These are phyloP conservation scores for Prunus mira DNA, from an alignment of 306 rosid species.

Conservation along the genomic window DNA sequence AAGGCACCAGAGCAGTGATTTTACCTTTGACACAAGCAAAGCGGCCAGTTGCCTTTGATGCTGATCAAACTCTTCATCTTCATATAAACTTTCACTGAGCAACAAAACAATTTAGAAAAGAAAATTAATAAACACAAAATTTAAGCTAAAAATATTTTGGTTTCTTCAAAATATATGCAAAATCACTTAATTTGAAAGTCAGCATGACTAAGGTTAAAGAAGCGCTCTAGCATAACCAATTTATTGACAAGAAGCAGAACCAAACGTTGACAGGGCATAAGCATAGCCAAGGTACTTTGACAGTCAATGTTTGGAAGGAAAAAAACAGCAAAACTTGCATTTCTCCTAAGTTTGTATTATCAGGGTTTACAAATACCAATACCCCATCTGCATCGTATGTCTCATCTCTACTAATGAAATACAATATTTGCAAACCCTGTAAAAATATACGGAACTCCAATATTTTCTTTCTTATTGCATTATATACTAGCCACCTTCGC, in stretches of 20 bases:
- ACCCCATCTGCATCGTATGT: neutral
- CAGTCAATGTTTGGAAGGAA: neutral
- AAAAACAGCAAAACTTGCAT: neutral
- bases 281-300: neutral
- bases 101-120: neutral
- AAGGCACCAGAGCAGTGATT: slow-evolving; percentile 1
- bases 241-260: neutral
- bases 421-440: neutral
- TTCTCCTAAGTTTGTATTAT: neutral
- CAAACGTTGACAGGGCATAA: neutral
- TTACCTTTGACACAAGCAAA: slow-evolving; percentile 86
- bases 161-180: neutral
- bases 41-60: slow-evolving; percentile 94
- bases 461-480: neutral
- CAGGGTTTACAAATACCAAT: neutral
- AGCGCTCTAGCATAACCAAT: neutral
- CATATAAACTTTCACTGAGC: slow-evolving; percentile 88
- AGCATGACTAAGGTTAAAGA: neutral
- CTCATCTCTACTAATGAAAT: neutral
- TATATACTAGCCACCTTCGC: neutral
- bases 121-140: slow-evolving; percentile 4
- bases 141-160: neutral
- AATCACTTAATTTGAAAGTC: neutral
- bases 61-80: slow-evolving; percentile 90
- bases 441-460: neutral